These are phyloP conservation scores for Roridomyces roridus DNA, from an alignment of 768 basidiomycete species.

Conservation along the genomic window DNA sequence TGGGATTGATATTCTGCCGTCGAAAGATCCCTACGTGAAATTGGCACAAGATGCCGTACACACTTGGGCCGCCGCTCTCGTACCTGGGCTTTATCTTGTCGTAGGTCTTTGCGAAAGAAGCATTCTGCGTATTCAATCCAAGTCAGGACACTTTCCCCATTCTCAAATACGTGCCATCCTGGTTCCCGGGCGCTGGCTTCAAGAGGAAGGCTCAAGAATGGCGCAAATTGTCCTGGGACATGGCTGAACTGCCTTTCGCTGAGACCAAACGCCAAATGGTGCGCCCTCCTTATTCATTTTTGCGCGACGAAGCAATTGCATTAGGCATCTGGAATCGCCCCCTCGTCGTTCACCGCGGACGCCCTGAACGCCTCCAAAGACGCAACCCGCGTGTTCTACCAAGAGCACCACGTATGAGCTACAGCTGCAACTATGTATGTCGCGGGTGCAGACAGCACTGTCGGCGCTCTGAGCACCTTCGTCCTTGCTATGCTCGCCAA, in stretches of 20 bases:
- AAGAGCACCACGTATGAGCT: conserved; percentile 6
- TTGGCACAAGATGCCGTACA: conserved; percentile 46
- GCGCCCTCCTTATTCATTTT: neutral
- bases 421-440: conserved; percentile 1
- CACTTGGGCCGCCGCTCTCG: conserved; percentile 37
- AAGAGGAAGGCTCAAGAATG: conserved; percentile 43
- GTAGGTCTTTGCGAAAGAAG: neutral
- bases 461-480: conserved; percentile 40
- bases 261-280: conserved; percentile 42
- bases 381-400: conserved; percentile 4
- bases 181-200: conserved; percentile 55
- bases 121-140: neutral
- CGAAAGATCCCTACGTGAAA: conserved; percentile 50
- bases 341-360: conserved; percentile 11
- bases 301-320: conserved; percentile 15
- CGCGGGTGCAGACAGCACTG: conserved; percentile 42
- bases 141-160: conserved; percentile 40
- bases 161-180: conserved; percentile 35
- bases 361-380: neutral
- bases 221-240: conserved; percentile 38
- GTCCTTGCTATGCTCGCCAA: conserved; percentile 43
- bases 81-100: conserved; percentile 53
- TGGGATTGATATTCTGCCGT: conserved; percentile 46
- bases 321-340: conserved; percentile 16
- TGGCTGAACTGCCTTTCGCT: conserved; percentile 46